A percentile compares a stretch with the other conserved stretches of the same genome.
Evolutionary conservation across 441 rosid species (phyloP).

Genomic region (Mallotus repandus): DNA sequence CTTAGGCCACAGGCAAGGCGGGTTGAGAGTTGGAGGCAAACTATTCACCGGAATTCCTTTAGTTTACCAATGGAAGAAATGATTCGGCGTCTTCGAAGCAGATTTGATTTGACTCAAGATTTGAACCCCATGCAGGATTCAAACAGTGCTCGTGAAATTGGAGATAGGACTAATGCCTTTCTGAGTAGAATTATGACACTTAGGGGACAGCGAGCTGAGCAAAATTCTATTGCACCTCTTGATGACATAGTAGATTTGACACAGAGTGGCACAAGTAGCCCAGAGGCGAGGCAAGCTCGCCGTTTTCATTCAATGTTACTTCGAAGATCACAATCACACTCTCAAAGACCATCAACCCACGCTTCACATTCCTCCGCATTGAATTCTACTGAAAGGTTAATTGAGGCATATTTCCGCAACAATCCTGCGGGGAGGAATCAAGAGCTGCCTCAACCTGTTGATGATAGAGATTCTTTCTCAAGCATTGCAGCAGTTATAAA

Average conservation of each 20-base stretch:
- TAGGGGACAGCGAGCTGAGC: slow-evolving; percentile 71
- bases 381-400: slow-evolving; percentile 55
- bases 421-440: slow-evolving; percentile 58
- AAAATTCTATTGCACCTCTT: slow-evolving; percentile 41
- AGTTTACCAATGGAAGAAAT: slow-evolving; percentile 80
- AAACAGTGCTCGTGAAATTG: slow-evolving; percentile 48
- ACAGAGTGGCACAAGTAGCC: slow-evolving; percentile 48
- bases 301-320: slow-evolving; percentile 45
- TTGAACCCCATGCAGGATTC: slow-evolving; percentile 53
- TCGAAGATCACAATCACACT: slow-evolving; percentile 57
- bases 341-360: slow-evolving; percentile 49
- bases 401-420: slow-evolving; percentile 53
- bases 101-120: slow-evolving; percentile 67
- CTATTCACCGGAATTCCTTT: slow-evolving; percentile 60
- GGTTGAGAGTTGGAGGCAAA: slow-evolving; percentile 87
- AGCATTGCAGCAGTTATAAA: slow-evolving; percentile 82
- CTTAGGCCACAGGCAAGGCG: slow-evolving; percentile 71
- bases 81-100: slow-evolving; percentile 79
- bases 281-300: slow-evolving; percentile 49
- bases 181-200: slow-evolving; percentile 65
- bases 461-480: slow-evolving; percentile 90
- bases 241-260: slow-evolving; percentile 51
- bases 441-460: slow-evolving; percentile 73
- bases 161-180: slow-evolving; percentile 45
- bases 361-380: slow-evolving; percentile 44